Evolutionary conservation across 2,329 filamentous ascomycete genomes (phyloP), one percentile per base, ranked within the genome.

Genomic region (Alternaria dauci): DNA sequence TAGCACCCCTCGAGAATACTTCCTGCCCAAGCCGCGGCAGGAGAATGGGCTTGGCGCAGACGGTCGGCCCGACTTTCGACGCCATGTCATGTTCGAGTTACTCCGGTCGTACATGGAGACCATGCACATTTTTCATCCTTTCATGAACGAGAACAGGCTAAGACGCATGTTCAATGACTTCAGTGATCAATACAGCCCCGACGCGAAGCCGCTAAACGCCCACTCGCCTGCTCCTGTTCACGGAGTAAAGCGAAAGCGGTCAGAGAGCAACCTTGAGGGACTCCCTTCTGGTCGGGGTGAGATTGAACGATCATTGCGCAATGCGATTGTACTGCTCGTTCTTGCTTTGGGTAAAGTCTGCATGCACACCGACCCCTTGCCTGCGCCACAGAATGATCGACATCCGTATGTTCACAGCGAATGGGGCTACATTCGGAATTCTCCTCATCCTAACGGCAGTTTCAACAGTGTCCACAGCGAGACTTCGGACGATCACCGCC

Each of bases 281-380:
- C 61, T 66, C 7, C 70, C 68, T 39, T 71, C 69, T 9, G 52
- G 65, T n/a, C 66, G 61, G 43, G 68, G 65, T 6, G 66, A 65
- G 36, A 70, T 72, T 54, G 69, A 76, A 55, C 66, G 69, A 63
- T 79, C 61, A 62, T 63, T 82, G 75, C 62, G 75, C 70, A 96
- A 92, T 67, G 93, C 93, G 0, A 84, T 98, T 39, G 87, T 97
- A 1, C 84, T 97, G 2, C 83, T 94, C 4, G 88, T 97, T 1
- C 83, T 98, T 55, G 94, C 94, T 0, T 81, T 99, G 6, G 95
- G 95, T 18, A 93, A 93, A 72, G 91, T 98, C 12, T 94, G 92
- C 70, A 78, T 83, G 60, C 80, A 84, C 60, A 80, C 81, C 44
- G 74, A 80, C 4, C 56, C 51, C 8, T 70, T 89, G 11, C 85